phyloP scores from a whole-genome alignment of 345 rosid species.

The Arabis hirsuta region DNA sequence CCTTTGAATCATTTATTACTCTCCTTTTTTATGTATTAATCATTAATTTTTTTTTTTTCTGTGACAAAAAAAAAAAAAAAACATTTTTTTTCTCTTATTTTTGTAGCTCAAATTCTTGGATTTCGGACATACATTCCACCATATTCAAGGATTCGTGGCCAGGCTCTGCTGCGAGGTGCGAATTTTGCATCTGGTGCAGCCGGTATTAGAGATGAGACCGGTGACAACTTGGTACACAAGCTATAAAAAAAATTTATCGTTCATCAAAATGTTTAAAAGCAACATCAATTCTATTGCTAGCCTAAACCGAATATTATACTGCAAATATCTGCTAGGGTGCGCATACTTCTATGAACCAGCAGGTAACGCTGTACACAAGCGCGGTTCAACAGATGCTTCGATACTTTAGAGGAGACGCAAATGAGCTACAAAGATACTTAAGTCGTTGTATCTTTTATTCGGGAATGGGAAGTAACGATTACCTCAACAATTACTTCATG shows the following conservation, averaged over 20 bases:
- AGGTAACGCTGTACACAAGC: constrained; percentile 50
- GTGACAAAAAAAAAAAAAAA: no score
- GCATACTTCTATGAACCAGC: constrained; percentile 80
- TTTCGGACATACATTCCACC: constrained; percentile 67
- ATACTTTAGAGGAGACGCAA: constrained; percentile 66
- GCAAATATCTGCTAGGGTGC: constrained; percentile 56
- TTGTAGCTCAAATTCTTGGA: constrained; percentile 75
- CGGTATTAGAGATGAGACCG: constrained; percentile 91
- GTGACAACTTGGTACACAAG: constrained; percentile 67
- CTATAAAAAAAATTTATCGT: background rate
- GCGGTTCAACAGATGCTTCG: constrained; percentile 62
- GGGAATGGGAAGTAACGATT: constrained; percentile 92
- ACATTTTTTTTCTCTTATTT: background rate
- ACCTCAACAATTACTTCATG: constrained; percentile 91
- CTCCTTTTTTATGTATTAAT: background rate
- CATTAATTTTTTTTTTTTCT: no score
- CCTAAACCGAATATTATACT: background rate
- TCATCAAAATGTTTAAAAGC: background rate
- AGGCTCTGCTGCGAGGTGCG: constrained; percentile 57
- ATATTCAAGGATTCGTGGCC: constrained; percentile 64
- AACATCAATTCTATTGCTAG: background rate
- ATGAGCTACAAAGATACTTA: constrained; percentile 55
- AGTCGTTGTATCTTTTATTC: constrained; percentile 72
- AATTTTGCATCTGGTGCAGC: constrained; percentile 94
- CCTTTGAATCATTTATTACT: background rate